Conservation (phyloP, 2,329 filamentous ascomycete genomes). For the Penicillium capsulatum region DNA sequence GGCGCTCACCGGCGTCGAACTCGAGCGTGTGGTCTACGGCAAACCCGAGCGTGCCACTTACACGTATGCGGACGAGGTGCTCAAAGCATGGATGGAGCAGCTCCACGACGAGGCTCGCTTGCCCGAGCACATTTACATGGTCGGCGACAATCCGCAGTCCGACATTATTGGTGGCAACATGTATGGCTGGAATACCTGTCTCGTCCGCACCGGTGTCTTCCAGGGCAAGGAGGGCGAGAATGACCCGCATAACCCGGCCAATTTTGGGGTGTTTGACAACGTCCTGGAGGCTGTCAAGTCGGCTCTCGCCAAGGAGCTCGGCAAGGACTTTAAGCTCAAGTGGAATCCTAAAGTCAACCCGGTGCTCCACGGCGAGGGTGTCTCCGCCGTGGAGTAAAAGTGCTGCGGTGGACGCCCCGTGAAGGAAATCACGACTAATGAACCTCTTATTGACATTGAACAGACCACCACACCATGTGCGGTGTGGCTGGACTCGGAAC, state of each 20-base stretch:
- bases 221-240: slow-evolving; percentile 63
- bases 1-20: slow-evolving; percentile 63
- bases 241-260: slow-evolving; percentile 71
- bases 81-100: slow-evolving; percentile 69
- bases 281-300: slow-evolving; percentile 67
- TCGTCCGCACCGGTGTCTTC: slow-evolving; percentile 74
- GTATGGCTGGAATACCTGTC: slow-evolving; percentile 77
- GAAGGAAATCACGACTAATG: neutral
- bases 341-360: slow-evolving; percentile 70
- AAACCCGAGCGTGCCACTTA: slow-evolving; percentile 73
- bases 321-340: slow-evolving; percentile 68
- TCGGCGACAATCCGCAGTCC: slow-evolving; percentile 69
- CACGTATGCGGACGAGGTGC: slow-evolving; percentile 71
- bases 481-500: neutral
- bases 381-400: slow-evolving; percentile 56
- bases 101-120: slow-evolving; percentile 68
- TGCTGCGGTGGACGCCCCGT: too few relatives aligned
- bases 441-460: too few relatives aligned
- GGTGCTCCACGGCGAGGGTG: slow-evolving; percentile 52
- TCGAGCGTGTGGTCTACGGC: slow-evolving; percentile 72
- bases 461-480: too few relatives aligned
- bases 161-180: slow-evolving; percentile 74
- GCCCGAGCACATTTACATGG: slow-evolving; percentile 69
- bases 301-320: slow-evolving; percentile 65
- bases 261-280: slow-evolving; percentile 70